Evolutionary conservation across 257 asterid species (phyloP).

Genomic region (Forsythia suspensa): DNA sequence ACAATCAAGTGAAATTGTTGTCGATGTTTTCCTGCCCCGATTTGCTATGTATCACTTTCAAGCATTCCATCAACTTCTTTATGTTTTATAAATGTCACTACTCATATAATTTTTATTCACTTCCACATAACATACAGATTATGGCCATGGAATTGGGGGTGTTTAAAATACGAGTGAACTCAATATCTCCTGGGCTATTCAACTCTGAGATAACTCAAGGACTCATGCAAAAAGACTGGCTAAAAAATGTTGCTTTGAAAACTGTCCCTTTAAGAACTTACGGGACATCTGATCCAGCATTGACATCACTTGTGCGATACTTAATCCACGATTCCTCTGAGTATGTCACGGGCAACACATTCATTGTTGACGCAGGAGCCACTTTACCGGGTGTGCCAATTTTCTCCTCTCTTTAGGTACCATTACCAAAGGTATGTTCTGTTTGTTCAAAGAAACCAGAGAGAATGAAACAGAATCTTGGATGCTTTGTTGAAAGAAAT

Average conservation of each 20-base stretch:
- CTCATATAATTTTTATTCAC: not conserved
- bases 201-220: constrained; percentile 69
- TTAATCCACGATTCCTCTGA: constrained; percentile 64
- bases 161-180: constrained; percentile 67
- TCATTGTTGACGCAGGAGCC: constrained; percentile 60
- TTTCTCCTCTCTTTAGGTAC: constrained; percentile 61
- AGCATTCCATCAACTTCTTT: not conserved
- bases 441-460: not conserved
- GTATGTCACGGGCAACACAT: constrained; percentile 60
- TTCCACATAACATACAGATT: constrained; percentile 34
- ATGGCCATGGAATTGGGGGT: constrained; percentile 76
- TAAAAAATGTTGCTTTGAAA: constrained; percentile 39
- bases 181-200: constrained; percentile 69
- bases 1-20: not conserved
- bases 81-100: not conserved
- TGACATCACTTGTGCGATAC: constrained; percentile 63
- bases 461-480: not conserved
- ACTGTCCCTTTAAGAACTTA: constrained; percentile 50
- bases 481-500: not conserved
- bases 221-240: constrained; percentile 62
- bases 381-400: constrained; percentile 65
- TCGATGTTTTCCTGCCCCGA: not conserved
- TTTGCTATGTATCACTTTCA: not conserved
- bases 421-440: not conserved
- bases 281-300: constrained; percentile 66